Evolutionary conservation across 1,284 basidiomycete species (phyloP).

Genomic region (Ustilago bromivora): DNA sequence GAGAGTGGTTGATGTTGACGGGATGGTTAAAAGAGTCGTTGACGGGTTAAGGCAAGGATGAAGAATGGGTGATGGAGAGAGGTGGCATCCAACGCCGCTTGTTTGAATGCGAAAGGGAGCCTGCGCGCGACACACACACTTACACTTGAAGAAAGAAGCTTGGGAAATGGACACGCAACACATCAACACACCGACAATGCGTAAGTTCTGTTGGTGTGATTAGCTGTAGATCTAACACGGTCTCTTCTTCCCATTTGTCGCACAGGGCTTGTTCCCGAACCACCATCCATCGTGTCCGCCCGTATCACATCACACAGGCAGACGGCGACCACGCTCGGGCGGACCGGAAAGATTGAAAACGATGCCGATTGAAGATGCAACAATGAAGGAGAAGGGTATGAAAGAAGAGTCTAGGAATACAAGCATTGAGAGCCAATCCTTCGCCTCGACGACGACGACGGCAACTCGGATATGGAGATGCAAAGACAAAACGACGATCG

Average conservation of each 20-base stretch:
- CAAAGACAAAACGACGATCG: neutral
- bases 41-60: neutral
- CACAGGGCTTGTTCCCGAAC: neutral
- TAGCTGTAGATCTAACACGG: neutral
- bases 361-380: neutral
- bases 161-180: slow-evolving; percentile 4
- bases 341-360: neutral
- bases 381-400: slow-evolving; percentile 2
- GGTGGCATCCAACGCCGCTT: neutral
- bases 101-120: slow-evolving; percentile 1
- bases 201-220: no score
- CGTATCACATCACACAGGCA: neutral
- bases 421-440: neutral
- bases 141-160: neutral
- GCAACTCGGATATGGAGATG: neutral
- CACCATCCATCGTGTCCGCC: neutral
- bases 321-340: neutral
- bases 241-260: neutral
- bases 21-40: neutral
- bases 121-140: slow-evolving; percentile 6
- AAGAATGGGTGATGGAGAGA: neutral
- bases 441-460: neutral
- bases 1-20: neutral
- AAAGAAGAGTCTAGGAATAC: neutral
- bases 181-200: neutral